Evolutionary conservation across 768 basidiomycete genomes (phyloP).

Genomic region (Coprinellus micaceus): DNA sequence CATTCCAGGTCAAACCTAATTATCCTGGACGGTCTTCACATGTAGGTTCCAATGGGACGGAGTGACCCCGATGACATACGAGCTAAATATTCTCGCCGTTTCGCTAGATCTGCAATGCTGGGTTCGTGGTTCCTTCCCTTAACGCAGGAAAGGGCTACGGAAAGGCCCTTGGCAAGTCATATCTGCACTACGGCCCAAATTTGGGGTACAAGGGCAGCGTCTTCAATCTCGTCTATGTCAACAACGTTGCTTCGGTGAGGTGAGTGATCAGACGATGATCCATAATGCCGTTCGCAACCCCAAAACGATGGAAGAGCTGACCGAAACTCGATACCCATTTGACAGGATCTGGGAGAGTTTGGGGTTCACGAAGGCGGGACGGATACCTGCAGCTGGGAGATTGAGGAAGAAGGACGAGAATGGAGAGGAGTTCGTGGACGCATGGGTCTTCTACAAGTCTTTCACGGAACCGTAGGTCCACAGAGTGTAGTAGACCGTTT

Average conservation of each 20-base stretch:
- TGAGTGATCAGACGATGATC: constrained; percentile 25
- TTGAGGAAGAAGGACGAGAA: constrained; percentile 61
- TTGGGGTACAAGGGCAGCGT: constrained; percentile 77
- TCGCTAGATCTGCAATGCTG: constrained; percentile 79
- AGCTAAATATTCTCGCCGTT: constrained; percentile 1
- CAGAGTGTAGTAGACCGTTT: no score
- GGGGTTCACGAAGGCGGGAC: constrained; percentile 74
- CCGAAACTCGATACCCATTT: no score
- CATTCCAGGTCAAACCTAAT: constrained; percentile 67
- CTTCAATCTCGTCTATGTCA: constrained; percentile 89
- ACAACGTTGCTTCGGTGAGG: constrained; percentile 74
- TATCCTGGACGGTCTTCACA: constrained; percentile 89
- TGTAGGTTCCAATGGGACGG: constrained; percentile 45
- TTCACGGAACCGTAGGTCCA: neutral
- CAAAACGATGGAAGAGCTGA: no score
- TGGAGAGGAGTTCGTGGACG: constrained; percentile 87
- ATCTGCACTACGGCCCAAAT: constrained; percentile 73
- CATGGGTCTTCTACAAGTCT: constrained; percentile 73
- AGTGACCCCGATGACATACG: constrained; percentile 1
- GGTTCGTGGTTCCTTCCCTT: constrained; percentile 71
- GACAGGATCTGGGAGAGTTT: constrained; percentile 76
- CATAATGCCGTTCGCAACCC: neutral
- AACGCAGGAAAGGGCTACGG: constrained; percentile 70
- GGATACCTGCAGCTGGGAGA: constrained; percentile 73
- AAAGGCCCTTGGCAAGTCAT: constrained; percentile 68